A percentile compares a stretch with the other conserved stretches of the same genome.
phyloP scores from a whole-genome alignment of 2,329 filamentous ascomycete species.

The Cytospora schulzeri region DNA sequence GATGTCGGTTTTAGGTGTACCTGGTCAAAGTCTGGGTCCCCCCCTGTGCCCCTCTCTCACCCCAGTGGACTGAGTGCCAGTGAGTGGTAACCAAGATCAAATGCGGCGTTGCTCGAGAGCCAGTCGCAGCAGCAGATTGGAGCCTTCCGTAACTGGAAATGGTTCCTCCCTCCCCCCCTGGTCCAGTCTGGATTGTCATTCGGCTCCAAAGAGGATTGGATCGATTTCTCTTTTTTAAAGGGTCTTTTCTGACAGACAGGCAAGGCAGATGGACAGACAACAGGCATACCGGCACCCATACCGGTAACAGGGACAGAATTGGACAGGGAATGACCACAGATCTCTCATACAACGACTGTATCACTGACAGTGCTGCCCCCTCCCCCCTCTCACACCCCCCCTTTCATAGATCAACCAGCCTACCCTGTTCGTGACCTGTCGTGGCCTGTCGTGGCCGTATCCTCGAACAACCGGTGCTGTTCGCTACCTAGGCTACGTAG shows the following conservation, averaged over 20 bases:
- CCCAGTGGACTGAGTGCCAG: no score
- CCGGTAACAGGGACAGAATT: no score
- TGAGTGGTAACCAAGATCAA: constrained; percentile 8
- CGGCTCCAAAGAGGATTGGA: constrained; percentile 16
- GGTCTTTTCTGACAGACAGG: constrained; percentile 1
- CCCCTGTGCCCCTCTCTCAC: no score
- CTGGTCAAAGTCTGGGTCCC: constrained; percentile 4
- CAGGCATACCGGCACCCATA: no score
- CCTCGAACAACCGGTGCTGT: constrained; percentile 24
- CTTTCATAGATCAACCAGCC: constrained; percentile 39
- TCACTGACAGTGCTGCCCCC: constrained; percentile 38
- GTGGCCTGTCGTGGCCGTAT: constrained; percentile 21
- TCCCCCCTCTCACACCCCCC: constrained; percentile 40
- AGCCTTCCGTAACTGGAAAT: constrained; percentile 10
- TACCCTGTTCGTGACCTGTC: constrained; percentile 22
- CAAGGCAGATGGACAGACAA: constrained; percentile 9
- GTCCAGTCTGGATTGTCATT: constrained; percentile 5
- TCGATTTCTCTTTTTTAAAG: no score
- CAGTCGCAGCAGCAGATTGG: constrained; percentile 24
- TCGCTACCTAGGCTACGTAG: constrained; percentile 24
- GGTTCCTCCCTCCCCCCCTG: background rate
- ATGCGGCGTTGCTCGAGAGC: constrained; percentile 19
- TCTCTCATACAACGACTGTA: constrained; percentile 44
- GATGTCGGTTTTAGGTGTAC: constrained; percentile 1
- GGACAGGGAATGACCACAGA: constrained; percentile 37